phyloP scores from a whole-genome alignment of 768 basidiomycete genomes.

The Lentinula guzmanii region DNA sequence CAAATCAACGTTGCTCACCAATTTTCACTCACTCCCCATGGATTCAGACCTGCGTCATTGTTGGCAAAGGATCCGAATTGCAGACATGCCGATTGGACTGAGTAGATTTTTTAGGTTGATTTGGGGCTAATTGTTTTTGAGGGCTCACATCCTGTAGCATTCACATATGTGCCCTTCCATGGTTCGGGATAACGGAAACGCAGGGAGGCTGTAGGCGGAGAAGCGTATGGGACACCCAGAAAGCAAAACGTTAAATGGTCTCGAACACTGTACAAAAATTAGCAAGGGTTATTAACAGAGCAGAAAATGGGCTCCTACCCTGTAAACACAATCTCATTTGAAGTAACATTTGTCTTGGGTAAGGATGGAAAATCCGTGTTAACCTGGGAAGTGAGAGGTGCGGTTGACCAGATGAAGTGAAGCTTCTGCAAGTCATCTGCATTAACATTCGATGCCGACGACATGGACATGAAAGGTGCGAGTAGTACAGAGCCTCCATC shows the following conservation, averaged over 20 bases:
- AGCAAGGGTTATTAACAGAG: not conserved
- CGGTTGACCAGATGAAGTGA: conserved; percentile 13
- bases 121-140: not conserved
- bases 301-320: conserved; percentile 3
- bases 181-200: conserved; percentile 29
- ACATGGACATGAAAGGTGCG: not conserved
- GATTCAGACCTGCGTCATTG: conserved; percentile 12
- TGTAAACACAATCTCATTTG: conserved; percentile 8
- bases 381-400: conserved; percentile 11
- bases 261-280: conserved; percentile 22
- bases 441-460: not conserved
- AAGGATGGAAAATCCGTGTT: conserved; percentile 12
- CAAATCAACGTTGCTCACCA: conserved; percentile 6
- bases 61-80: conserved; percentile 12
- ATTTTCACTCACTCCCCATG: conserved; percentile 15
- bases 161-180: conserved; percentile 18
- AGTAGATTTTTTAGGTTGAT: not conserved
- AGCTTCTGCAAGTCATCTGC: not conserved
- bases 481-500: not conserved
- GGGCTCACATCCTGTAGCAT: conserved; percentile 22
- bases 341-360: conserved; percentile 8
- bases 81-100: conserved; percentile 14
- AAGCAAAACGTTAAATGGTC: conserved; percentile 36
- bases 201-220: conserved; percentile 20
- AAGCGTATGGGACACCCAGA: conserved; percentile 34